Base-by-base conservation (phyloP, 1,284 basidiomycete genomes). In the Marasmius oreades region DNA sequence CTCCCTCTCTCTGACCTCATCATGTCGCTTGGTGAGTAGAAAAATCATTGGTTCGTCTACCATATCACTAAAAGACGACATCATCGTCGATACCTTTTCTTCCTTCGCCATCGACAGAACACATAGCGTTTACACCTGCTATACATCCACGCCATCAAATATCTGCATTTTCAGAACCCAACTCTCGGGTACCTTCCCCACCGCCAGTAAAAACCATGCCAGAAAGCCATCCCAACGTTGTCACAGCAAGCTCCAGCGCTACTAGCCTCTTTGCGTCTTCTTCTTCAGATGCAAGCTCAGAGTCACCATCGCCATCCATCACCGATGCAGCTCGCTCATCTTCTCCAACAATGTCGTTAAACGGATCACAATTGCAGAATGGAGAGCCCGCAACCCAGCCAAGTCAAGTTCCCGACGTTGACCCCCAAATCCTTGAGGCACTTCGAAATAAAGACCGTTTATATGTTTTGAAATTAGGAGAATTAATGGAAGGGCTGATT, bases 371-470 rank as follows among this genome's bases (percentile, higher is more conserved):
- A 20, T 52, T 22, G 14, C 36, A 33, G 26, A 55, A 56, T 20
- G 52, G 46, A 8, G 64, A 59, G 55, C 55, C 63, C 48, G 46
- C 55, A 51, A 42, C 64, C 20, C 51, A 57, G 44, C 39, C 55
- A 28, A 61, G 61, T 47, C 64, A 63, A 53, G 52, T 59, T 56
- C 62, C 51, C 52, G 86, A 88, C 59, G 81, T 85, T 58, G 90
- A 92, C 75, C 75, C 80, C 10, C 85, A 87, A 70, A 90, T 92
- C 63, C 62, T 89, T 61, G 90, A 92, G 69, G 90, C 91, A n/a
- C 84, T 93, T 59, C 82, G 77, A 70, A 86, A 85, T 77, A 93
- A 93, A 73, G 90, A 93, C 70, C 79, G 90, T 64, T 77, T 93
- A 59, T 93, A 87, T 68, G 89, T 93, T 44, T 73, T 93, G 63